Base-by-base conservation (phyloP, 768 basidiomycete genomes). In the Tubosaeta brunneosetosa region DNA sequence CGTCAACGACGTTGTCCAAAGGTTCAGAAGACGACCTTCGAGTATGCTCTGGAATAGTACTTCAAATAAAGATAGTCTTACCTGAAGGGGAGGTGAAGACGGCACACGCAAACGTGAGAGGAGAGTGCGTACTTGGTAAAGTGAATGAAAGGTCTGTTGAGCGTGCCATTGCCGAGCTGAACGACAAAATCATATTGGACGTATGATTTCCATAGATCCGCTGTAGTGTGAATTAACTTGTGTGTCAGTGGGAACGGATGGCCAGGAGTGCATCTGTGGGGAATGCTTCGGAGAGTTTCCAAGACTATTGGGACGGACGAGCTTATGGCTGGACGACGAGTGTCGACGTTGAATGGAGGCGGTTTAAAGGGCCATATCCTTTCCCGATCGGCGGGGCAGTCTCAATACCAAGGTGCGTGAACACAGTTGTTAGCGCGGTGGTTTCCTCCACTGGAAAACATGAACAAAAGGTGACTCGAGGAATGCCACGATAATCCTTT, bases 281-380 rank as follows among this genome's bases (percentile, higher is more conserved):
- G 8, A 42, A 17, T 11, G 17, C 27, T 36, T 8, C 9, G 45
- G 51, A 11, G 33, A 17, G 32, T 33, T 10, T 44, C 31, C 7
- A 14, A 8, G 12, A 14, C 0, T 19, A 7, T 22, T 10, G 49
- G n/a, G 31, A n/a, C 22, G 10, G 19, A 51, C 60, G 49, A 44
- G 78, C 91, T 59, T 61, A 83, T 83, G 69, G 68, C 1, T 82
- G 79, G 16, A 95, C 67, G 1, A 73, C 56, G 1, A 76, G 71
- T 5, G 57, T 69, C 2, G 73, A 63, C 13, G 83, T 72, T 0
- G 81, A 73, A 61, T 92, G 88, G 48, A 88, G 72, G 63, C 97
- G 93, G 67, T 97, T 92, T 17, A 97, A 75, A 3, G 94, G 94
- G 0, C 93, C 93, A 49, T 85, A 73, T 0, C 94, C 93, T 10